Evolutionary conservation across 2,329 filamentous ascomycete genomes (phyloP), one percentile per base, ranked within the genome.

Genomic region (Aureobasidium sp.): DNA sequence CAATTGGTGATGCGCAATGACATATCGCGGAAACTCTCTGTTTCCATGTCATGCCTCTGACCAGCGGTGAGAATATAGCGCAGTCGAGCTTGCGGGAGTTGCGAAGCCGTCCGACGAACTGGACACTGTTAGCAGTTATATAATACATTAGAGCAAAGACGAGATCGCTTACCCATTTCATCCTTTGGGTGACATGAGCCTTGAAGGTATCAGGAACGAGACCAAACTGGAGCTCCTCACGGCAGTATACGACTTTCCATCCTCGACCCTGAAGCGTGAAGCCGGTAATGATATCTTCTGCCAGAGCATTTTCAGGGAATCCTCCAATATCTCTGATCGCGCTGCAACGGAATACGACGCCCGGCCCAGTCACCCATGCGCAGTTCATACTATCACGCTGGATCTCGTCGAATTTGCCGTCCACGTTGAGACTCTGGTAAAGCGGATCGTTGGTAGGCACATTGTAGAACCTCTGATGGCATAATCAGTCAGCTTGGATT

Each of bases 331-430:
- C 81, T 20, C 88, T 84, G 5, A 91, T 78, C 4, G 88, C 88
- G 56, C 82, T 77, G n/a, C 88, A 85, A 4, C 88, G 86, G 31
- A 85, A 82, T 4, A 88, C 78, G 68, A 89, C 90, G 5, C 89
- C 89, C 4, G 88, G 90, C 4, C 89, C 88, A 15, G 86, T 88
- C 69, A 87, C 89, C 84, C 87, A 88, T 25, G 87, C 87, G 8
- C 87, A 85, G 75, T 78, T 79, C 40, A 80, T 74, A 1, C 77
- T 77, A 66, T 85, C 82, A 65, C 82, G 82, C 42, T 81, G 79
- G 4, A 78, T 76, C 67, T 85, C 83, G 71, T 79, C 80, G n/a
- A 82, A 77, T 72, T 88, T 85, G 18, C 87, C 85, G 71, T 89
- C 89, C 68, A 86, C 85, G 70, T 88, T 84, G 45, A 89, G 81